Evolutionary conservation across 2,329 filamentous ascomycete species (phyloP).

Genomic region (Tolypocladium tundrense): DNA sequence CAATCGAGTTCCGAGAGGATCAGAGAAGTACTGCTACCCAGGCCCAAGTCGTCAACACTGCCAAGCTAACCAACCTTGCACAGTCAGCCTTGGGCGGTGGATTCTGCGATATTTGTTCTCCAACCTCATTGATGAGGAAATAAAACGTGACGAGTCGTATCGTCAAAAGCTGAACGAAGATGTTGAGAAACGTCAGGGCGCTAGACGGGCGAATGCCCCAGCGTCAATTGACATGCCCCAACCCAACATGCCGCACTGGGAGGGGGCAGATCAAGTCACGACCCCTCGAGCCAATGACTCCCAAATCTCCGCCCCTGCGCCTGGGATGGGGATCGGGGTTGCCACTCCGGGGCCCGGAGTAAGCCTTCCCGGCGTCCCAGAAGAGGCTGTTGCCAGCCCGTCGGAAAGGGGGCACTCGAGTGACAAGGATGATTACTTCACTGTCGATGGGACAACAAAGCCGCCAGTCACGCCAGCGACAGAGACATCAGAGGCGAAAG

Average conservation of each 20-base stretch:
- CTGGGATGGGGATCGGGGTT: slow-evolving; percentile 67
- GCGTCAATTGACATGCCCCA: slow-evolving; percentile 42
- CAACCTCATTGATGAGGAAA: slow-evolving; percentile 81
- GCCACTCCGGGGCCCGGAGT: slow-evolving; percentile 50
- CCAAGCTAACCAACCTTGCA: slow-evolving; percentile 11
- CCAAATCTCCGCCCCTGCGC: slow-evolving; percentile 54
- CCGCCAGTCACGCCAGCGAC: slow-evolving; percentile 11
- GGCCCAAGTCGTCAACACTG: background rate
- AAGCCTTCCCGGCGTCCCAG: slow-evolving; percentile 35
- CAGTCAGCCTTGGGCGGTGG: slow-evolving; percentile 96
- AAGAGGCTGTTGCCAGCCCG: slow-evolving; percentile 33
- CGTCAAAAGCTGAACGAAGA: slow-evolving; percentile 58
- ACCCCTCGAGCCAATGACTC: slow-evolving; percentile 57
- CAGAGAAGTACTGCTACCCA: slow-evolving; percentile 62
- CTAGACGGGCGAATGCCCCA: slow-evolving; percentile 48
- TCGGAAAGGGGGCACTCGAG: slow-evolving; percentile 52
- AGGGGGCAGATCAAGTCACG: slow-evolving; percentile 34
- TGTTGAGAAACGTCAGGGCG: slow-evolving; percentile 46
- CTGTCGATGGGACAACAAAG: slow-evolving; percentile 31
- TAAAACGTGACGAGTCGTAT: slow-evolving; percentile 66
- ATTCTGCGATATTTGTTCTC: slow-evolving; percentile 86
- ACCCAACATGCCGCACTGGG: slow-evolving; percentile 23
- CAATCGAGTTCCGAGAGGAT: slow-evolving; percentile 79
- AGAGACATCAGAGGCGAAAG: slow-evolving; percentile 36
- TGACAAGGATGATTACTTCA: slow-evolving; percentile 71